These are phyloP conservation scores for Didymella lethalis DNA, from an alignment of 2,329 filamentous ascomycete genomes.

Conservation along the genomic window DNA sequence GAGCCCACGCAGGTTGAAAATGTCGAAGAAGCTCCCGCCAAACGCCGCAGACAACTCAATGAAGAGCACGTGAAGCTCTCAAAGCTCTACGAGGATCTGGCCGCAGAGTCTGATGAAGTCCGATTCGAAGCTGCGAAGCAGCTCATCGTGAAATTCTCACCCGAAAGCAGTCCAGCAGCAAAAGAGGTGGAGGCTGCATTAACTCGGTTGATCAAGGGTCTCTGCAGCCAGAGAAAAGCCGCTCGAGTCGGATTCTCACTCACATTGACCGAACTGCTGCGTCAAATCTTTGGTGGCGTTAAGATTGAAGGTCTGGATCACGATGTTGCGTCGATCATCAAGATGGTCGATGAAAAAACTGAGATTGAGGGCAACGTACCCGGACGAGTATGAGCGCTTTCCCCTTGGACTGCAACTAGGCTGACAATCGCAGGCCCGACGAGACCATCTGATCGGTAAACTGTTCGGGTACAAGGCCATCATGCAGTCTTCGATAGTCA, in stretches of 20 bases:
- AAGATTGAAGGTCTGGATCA: constrained; percentile 46
- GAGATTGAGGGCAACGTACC: constrained; percentile 60
- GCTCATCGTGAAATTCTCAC: constrained; percentile 53
- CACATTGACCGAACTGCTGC: constrained; percentile 81
- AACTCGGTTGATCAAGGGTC: constrained; percentile 75
- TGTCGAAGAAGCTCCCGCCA: constrained; percentile 34
- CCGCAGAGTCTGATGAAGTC: constrained; percentile 55
- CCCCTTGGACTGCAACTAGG: not conserved
- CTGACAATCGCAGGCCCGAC: constrained; percentile 69
- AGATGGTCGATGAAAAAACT: constrained; percentile 62
- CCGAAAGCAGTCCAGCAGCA: constrained; percentile 47
- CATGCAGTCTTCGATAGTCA: constrained; percentile 77
- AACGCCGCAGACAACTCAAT: constrained; percentile 48
- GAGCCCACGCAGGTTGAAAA: constrained; percentile 30
- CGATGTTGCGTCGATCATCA: constrained; percentile 56
- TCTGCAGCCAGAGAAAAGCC: constrained; percentile 89
- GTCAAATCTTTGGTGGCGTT: constrained; percentile 68
- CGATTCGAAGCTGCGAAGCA: constrained; percentile 57
- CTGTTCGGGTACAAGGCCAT: constrained; percentile 89
- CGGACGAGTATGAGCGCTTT: constrained; percentile 57
- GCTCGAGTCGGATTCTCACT: constrained; percentile 89
- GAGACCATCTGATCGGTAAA: constrained; percentile 84
- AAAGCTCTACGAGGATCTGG: constrained; percentile 57
- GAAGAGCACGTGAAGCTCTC: constrained; percentile 54
- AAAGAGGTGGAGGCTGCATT: constrained; percentile 52